These are phyloP conservation scores for Heliamphora exappendiculata DNA, from an alignment of 148 eudicot genomes.

Conservation along the genomic window DNA sequence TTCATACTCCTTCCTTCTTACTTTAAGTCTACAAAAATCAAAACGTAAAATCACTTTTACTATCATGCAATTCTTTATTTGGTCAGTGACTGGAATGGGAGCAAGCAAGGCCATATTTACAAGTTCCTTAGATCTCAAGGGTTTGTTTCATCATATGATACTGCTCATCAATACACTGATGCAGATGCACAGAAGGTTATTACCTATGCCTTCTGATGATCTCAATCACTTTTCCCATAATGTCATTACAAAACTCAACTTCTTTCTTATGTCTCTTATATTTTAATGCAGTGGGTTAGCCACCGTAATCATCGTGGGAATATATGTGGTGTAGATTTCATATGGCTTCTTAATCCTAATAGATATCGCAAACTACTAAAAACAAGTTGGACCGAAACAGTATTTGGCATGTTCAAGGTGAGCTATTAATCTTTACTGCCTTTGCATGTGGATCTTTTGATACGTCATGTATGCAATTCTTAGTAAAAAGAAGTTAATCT, in stretches of 20 bases:
- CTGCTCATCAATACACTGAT: slow-evolving; percentile 95
- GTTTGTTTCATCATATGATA: slow-evolving; percentile 96
- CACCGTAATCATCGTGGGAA: slow-evolving; percentile 97
- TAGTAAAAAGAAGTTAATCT: neutral
- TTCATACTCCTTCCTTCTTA: neutral
- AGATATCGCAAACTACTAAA: slow-evolving; percentile 70
- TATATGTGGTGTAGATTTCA: slow-evolving; percentile 95
- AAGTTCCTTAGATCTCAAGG: slow-evolving; percentile 94
- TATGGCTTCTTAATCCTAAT: slow-evolving; percentile 98
- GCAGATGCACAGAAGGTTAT: slow-evolving; percentile 89
- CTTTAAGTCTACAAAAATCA: neutral
- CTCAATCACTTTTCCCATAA: neutral
- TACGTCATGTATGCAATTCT: neutral
- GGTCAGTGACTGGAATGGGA: slow-evolving; percentile 94
- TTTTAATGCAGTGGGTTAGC: slow-evolving; percentile 77
- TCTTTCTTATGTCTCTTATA: slow-evolving; percentile 5
- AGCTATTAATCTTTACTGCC: slow-evolving; percentile 8
- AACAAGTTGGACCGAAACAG: slow-evolving; percentile 93
- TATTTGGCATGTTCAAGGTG: slow-evolving; percentile 95
- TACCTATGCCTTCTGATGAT: neutral
- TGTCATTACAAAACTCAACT: neutral
- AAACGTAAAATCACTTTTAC: neutral
- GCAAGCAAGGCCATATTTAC: slow-evolving; percentile 95
- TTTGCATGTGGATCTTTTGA: neutral
- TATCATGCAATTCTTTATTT: neutral